Percentiles rank a stretch among this genome's conserved stretches.
Conservation (phyloP, 805 yeast species). For the Spathaspora boniae region DNA sequence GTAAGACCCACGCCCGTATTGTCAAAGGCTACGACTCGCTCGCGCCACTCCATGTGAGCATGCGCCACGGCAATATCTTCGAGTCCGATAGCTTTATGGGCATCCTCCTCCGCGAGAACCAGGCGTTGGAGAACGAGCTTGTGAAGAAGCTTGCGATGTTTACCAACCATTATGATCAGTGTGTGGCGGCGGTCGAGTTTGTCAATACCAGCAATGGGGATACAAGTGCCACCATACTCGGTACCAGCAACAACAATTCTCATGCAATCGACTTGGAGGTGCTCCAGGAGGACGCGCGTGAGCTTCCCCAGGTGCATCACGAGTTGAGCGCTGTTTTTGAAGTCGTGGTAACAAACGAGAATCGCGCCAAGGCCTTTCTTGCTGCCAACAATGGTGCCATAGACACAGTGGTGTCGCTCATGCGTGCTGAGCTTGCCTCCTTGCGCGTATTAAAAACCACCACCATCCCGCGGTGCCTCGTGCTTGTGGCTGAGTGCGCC, state of each 20-base stretch:
- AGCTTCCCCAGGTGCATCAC: conserved; percentile 53
- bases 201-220: conserved; percentile 20
- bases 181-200: conserved; percentile 45
- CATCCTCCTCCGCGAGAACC: conserved; percentile 38
- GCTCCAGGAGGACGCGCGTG: conserved; percentile 49
- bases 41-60: conserved; percentile 14
- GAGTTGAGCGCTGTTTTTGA: conserved; percentile 41
- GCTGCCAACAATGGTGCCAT: conserved; percentile 12
- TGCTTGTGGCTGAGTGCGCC: conserved; percentile 17
- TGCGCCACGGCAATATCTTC: conserved; percentile 6
- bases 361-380: conserved; percentile 23
- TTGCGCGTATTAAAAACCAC: conserved; percentile 21
- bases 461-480: conserved; percentile 22
- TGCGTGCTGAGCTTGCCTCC: conserved; percentile 15
- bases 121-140: conserved; percentile 60
- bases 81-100: conserved; percentile 17
- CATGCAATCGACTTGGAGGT: no score
- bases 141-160: conserved; percentile 67
- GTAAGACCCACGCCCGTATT: conserved; percentile 13
- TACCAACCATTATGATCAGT: conserved; percentile 82
- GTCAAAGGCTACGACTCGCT: conserved; percentile 18
- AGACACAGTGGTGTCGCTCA: conserved; percentile 13
- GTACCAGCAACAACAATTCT: conserved; percentile 24
- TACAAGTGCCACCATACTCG: no score
- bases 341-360: conserved; percentile 32